Base-by-base conservation (phyloP, 2,329 filamentous ascomycete genomes). In the Geoglossum cookeanum region DNA sequence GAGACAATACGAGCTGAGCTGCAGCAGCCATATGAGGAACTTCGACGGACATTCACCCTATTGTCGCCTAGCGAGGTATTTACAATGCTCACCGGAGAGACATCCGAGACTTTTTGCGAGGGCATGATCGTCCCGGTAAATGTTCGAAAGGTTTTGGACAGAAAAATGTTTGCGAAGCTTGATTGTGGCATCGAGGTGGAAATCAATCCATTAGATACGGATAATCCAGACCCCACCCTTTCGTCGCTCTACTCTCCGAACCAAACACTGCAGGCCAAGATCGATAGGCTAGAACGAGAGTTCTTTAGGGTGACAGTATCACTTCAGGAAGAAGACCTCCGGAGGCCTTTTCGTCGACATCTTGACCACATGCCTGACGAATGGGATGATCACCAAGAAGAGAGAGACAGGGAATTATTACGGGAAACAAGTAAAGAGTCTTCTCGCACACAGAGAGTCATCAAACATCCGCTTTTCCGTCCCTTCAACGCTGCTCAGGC, bases 391-490 rank as follows among this genome's bases (percentile, higher is more conserved):
- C 74, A 77, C 2, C 82, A 88, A 63, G 92, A 98, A 70, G 77
- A 79, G 17, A 79, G 82, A 51, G 92, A 97, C 66, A 84, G 81
- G 66, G 89, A 94, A 58, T 83, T 87, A 58, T 74, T 92, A 61
- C 81, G 85, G 57, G 88, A 94, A 68, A 94, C 90, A 71, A 88
- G 92, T 66, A 85, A 87, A 66, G 80, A 80, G 9, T 87, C 87
- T 17, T 89, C 87, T 13, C 87, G 92, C 55, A 85, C 87, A 1
- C 88, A 94, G 68, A 82, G 92, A 68, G 92, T 98, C 59, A 92
- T 98, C 74, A 98, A 98, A 70, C 92, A 98, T 67, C 91, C 92
- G 30, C 80, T 97, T 15, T 98, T 97, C 79, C 86, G 84, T 63
- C 84, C 89, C 0, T 97, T 94, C 77, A 96, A 94, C 70, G 80